phyloP scores from a whole-genome alignment of 495 filamentous ascomycete species.

The Staphylotrichum longicolle region DNA sequence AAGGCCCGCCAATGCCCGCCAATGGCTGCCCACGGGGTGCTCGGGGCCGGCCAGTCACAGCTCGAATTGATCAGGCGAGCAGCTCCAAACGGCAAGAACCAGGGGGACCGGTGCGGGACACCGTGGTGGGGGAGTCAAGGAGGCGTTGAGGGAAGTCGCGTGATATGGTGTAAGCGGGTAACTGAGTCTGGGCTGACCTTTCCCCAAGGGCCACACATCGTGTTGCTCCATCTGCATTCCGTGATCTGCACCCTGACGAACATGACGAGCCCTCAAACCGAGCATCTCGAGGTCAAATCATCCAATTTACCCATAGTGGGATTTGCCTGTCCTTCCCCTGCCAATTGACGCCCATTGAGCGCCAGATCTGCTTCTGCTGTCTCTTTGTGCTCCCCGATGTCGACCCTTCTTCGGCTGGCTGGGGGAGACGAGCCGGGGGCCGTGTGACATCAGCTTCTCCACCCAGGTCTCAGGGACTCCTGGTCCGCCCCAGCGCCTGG shows the following conservation, averaged over 20 bases:
- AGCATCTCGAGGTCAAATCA: not conserved
- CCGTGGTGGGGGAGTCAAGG: conserved; percentile 20
- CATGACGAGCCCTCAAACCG: not conserved
- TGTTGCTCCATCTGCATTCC: conserved; percentile 12
- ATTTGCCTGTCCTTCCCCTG: conserved; percentile 18
- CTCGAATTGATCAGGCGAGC: conserved; percentile 33
- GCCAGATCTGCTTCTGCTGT: not conserved
- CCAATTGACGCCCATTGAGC: conserved; percentile 27
- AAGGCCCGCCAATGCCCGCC: not conserved
- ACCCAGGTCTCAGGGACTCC: conserved; percentile 27
- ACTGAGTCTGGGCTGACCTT: conserved; percentile 29
- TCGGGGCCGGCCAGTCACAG: conserved; percentile 24
- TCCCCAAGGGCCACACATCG: not conserved
- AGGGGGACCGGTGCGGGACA: conserved; percentile 19
- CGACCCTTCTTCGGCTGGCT: not conserved
- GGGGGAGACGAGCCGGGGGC: not conserved
- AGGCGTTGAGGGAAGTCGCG: conserved; percentile 32
- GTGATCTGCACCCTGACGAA: conserved; percentile 13
- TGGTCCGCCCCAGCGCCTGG: conserved; percentile 12
- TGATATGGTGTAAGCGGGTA: conserved; percentile 31
- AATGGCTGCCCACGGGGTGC: not conserved
- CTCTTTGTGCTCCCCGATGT: conserved; percentile 13
- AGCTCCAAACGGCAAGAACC: conserved; percentile 33
- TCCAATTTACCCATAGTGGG: conserved; percentile 28
- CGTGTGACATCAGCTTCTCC: conserved; percentile 34